These are phyloP conservation scores for Dysphania ambrosioides DNA, from an alignment of 148 eudicot species.

Conservation along the genomic window DNA sequence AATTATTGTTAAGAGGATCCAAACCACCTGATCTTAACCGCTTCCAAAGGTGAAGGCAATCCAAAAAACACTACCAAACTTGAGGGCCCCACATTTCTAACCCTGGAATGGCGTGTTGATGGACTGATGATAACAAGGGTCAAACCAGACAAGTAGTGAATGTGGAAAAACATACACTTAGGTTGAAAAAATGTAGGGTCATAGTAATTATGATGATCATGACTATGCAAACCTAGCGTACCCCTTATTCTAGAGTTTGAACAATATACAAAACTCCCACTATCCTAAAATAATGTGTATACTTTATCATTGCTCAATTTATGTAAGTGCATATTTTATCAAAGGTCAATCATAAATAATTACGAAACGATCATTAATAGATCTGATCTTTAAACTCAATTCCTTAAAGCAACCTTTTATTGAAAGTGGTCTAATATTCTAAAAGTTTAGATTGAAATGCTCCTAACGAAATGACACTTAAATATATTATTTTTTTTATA, in stretches of 20 bases:
- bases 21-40: neutral
- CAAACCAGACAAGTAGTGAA: neutral
- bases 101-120: neutral
- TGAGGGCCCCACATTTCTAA: conserved; percentile 12
- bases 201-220: neutral
- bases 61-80: conserved; percentile 17
- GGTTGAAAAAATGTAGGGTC: neutral
- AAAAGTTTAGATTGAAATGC: no score
- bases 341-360: no score
- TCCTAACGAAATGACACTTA: no score
- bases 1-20: conserved; percentile 15
- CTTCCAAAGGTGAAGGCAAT: conserved; percentile 11
- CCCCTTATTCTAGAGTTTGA: neutral
- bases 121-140: neutral
- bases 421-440: no score
- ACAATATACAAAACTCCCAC: neutral
- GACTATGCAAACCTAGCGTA: neutral
- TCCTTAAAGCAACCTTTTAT: neutral
- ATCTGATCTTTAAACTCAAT: neutral
- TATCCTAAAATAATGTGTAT: neutral
- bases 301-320: neutral
- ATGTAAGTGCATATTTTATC: neutral
- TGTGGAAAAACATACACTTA: neutral
- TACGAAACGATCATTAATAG: neutral
- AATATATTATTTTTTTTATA: no score